phyloP scores from a whole-genome alignment of 805 yeast species.

The Candida sakaeoensis region DNA sequence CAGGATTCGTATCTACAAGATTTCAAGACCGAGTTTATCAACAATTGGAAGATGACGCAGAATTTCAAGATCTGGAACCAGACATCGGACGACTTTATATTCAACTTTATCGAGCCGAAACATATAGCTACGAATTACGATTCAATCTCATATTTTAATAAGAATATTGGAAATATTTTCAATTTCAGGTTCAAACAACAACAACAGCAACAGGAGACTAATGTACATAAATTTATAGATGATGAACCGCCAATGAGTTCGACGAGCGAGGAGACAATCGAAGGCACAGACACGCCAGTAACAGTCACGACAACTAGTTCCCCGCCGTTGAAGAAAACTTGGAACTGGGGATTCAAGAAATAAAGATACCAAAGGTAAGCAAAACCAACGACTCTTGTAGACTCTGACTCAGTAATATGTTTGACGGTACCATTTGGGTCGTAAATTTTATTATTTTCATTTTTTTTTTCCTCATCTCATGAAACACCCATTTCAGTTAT shows the following conservation, averaged over 20 bases:
- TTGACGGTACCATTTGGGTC: too few species aligned
- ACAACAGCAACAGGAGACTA: slow-evolving; percentile 16
- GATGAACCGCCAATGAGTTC: slow-evolving; percentile 5
- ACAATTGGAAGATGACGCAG: slow-evolving; percentile 29
- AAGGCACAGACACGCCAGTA: neutral
- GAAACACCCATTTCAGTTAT: slow-evolving; percentile 71
- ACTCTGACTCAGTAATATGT: neutral
- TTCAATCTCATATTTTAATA: slow-evolving; percentile 3
- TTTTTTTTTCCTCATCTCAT: slow-evolving; percentile 20
- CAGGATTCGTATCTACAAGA: slow-evolving; percentile 21
- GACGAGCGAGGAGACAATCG: neutral
- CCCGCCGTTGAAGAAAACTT: neutral
- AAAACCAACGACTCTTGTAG: neutral
- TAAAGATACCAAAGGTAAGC: neutral
- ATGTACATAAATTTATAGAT: slow-evolving; percentile 20
- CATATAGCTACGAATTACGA: slow-evolving; percentile 23
- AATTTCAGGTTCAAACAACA: slow-evolving; percentile 16
- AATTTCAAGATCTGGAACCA: slow-evolving; percentile 39
- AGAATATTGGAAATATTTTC: slow-evolving; percentile 22
- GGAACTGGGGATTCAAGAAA: slow-evolving; percentile 8
- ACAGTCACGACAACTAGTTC: neutral
- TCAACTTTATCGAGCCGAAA: slow-evolving; percentile 39
- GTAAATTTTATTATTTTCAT: too few species aligned
- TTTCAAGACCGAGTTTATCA: slow-evolving; percentile 32
- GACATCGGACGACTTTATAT: slow-evolving; percentile 41